A percentile compares a stretch with the other conserved stretches of the same genome.
phyloP scores from a whole-genome alignment of 129 eudicot genomes.

The Pulicaria dysenterica region DNA sequence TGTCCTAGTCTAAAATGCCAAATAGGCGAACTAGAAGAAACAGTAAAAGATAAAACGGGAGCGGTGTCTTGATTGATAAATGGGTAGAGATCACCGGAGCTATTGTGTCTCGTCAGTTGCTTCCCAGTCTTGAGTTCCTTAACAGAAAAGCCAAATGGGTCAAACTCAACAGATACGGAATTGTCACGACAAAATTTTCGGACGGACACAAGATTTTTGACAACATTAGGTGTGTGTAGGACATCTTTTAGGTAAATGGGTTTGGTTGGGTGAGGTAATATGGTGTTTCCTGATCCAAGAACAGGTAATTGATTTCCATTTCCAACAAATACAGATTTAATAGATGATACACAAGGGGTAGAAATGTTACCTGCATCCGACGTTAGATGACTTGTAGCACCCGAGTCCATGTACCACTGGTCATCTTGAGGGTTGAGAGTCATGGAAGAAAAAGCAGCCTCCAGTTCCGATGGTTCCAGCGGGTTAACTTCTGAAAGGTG shows the following conservation, averaged over 20 bases:
- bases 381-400: not conserved
- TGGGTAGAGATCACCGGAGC: constrained; percentile 15
- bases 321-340: too few species aligned
- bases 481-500: not conserved
- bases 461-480: constrained; percentile 5
- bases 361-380: not conserved
- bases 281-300: too few species aligned
- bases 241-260: not conserved
- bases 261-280: constrained; percentile 6
- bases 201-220: constrained; percentile 1
- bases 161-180: not conserved
- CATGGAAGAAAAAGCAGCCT: not conserved
- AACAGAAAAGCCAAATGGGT: not conserved
- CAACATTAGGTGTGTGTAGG: too few species aligned
- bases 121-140: constrained; percentile 11
- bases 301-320: too few species aligned
- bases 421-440: not conserved
- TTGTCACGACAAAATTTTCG: not conserved
- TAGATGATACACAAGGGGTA: not conserved
- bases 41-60: not conserved
- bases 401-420: constrained; percentile 13
- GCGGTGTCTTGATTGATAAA: not conserved
- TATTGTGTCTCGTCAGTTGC: not conserved
- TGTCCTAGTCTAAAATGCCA: constrained; percentile 15
- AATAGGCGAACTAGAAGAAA: not conserved